These are phyloP conservation scores for Lagenaria siceraria DNA, from an alignment of 306 rosid species.

Conservation along the genomic window DNA sequence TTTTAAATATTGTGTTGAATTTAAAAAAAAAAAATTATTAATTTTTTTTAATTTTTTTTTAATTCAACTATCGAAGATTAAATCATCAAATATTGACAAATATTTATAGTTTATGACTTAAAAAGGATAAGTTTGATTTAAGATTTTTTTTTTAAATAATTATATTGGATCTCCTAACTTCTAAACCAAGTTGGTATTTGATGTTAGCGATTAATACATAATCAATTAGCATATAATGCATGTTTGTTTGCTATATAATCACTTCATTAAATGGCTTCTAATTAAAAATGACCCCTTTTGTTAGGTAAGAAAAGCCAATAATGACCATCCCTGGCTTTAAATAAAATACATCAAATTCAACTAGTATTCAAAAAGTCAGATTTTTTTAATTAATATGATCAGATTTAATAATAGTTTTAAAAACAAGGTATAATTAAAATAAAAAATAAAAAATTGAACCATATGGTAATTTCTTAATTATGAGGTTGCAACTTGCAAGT, in stretches of 20 bases:
- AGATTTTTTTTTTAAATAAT: neutral
- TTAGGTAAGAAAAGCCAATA: neutral
- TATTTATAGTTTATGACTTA: neutral
- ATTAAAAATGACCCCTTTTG: neutral
- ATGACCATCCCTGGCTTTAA: neutral
- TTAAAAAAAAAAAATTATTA: too few relatives aligned
- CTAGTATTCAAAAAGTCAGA: neutral
- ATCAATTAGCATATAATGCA: neutral
- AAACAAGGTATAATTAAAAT: neutral
- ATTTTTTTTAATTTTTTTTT: too few relatives aligned
- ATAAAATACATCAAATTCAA: neutral
- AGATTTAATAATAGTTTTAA: neutral
- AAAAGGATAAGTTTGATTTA: neutral
- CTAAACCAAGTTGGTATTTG: neutral
- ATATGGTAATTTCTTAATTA: neutral
- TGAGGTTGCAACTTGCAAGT: neutral
- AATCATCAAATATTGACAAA: too few relatives aligned
- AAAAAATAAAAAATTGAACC: neutral
- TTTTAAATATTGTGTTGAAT: too few relatives aligned
- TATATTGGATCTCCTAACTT: neutral
- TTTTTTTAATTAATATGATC: neutral
- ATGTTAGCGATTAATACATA: neutral
- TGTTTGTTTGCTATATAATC: neutral
- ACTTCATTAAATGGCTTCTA: neutral
- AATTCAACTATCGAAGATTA: too few relatives aligned